phyloP scores from a whole-genome alignment of 2,329 filamentous ascomycete genomes.

The Ilyonectria mors-panacis region DNA sequence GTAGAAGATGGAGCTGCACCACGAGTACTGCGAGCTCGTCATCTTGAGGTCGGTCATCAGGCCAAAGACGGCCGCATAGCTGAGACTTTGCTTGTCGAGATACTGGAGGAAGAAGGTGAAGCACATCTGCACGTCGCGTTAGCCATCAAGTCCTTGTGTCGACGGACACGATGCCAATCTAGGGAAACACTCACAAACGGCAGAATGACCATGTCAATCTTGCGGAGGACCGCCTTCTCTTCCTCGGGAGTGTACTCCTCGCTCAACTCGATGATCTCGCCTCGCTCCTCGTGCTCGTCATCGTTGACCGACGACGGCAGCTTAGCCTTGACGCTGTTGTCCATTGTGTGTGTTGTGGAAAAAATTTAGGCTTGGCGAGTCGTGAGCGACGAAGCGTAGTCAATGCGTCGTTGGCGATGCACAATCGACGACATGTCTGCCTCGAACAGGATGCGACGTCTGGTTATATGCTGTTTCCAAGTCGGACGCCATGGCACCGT shows the following conservation, averaged over 20 bases:
- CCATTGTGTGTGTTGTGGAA: constrained; percentile 8
- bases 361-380: background rate
- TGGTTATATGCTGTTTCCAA: constrained; percentile 25
- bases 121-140: constrained; percentile 49
- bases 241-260: constrained; percentile 46
- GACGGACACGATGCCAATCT: background rate
- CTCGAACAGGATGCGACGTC: constrained; percentile 16
- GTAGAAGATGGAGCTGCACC: constrained; percentile 63
- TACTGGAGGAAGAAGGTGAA: constrained; percentile 61
- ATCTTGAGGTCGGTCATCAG: constrained; percentile 62
- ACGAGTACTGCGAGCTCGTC: constrained; percentile 63
- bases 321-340: constrained; percentile 21
- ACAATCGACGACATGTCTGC: constrained; percentile 1
- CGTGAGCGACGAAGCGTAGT: background rate
- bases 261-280: constrained; percentile 27
- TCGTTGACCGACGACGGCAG: constrained; percentile 5
- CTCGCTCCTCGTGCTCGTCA: constrained; percentile 26
- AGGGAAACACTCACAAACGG: constrained; percentile 44
- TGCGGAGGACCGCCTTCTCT: constrained; percentile 49
- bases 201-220: constrained; percentile 52
- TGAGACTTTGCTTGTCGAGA: constrained; percentile 65
- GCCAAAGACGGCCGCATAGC: constrained; percentile 63
- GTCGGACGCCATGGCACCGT: background rate
- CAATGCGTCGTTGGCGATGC: constrained; percentile 1
- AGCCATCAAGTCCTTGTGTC: background rate